A percentile compares a stretch with the other conserved stretches of the same genome.
These are phyloP conservation scores for Hemileccinum rubropunctum DNA, from an alignment of 768 basidiomycete species.

Conservation along the genomic window DNA sequence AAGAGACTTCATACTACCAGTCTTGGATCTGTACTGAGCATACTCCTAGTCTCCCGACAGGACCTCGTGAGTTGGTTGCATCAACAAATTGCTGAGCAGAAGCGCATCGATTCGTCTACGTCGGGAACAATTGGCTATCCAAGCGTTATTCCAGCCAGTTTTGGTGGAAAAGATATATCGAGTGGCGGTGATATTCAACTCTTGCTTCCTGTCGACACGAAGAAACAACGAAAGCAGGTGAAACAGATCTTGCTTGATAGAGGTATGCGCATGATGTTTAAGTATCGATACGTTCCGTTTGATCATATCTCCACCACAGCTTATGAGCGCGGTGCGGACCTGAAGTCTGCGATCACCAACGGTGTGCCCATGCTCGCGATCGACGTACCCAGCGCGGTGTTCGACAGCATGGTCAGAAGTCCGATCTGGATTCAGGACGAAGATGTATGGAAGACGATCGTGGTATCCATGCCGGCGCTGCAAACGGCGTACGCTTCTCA, in stretches of 20 bases:
- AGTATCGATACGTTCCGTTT: background rate
- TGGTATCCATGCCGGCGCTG: constrained; percentile 52
- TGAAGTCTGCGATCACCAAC: constrained; percentile 57
- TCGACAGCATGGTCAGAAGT: constrained; percentile 59
- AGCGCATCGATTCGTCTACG: constrained; percentile 64
- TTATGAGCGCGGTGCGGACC: constrained; percentile 55
- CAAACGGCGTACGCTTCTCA: constrained; percentile 63
- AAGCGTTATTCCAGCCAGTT: constrained; percentile 33
- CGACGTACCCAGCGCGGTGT: constrained; percentile 58
- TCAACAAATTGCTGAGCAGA: constrained; percentile 77
- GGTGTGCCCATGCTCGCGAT: constrained; percentile 70
- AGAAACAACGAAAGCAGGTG: constrained; percentile 71
- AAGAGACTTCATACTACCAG: constrained; percentile 14
- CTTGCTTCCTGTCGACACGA: constrained; percentile 63
- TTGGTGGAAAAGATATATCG: constrained; percentile 35
- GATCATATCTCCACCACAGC: constrained; percentile 37
- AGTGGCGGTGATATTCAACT: constrained; percentile 54
- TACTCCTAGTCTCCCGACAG: constrained; percentile 52
- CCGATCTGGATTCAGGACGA: constrained; percentile 72
- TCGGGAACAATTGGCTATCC: constrained; percentile 51
- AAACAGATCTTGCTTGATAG: constrained; percentile 69
- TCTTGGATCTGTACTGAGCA: constrained; percentile 3
- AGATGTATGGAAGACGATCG: constrained; percentile 65
- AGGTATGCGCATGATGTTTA: constrained; percentile 37
- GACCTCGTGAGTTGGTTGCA: constrained; percentile 76